Evolutionary conservation across 495 filamentous ascomycete genomes (phyloP).

Genomic region (Talaromyces proteolyticus): DNA sequence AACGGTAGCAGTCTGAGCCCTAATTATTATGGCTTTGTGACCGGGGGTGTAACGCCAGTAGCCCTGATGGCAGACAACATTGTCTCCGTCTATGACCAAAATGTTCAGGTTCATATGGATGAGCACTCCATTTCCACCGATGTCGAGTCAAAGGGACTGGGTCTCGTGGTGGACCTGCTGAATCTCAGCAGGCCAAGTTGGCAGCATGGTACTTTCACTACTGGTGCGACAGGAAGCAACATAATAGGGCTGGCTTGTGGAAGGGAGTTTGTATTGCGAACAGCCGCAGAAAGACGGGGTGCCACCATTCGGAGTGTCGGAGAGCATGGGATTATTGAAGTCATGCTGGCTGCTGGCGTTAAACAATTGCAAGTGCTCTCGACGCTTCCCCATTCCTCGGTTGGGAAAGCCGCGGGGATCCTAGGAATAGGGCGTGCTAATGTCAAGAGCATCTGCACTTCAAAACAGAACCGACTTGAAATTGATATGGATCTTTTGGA

Average conservation of each 20-base stretch:
- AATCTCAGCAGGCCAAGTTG: constrained; percentile 45
- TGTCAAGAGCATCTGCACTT: constrained; percentile 53
- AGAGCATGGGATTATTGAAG: constrained; percentile 61
- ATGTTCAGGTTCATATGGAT: constrained; percentile 79
- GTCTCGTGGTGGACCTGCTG: constrained; percentile 64
- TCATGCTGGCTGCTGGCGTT: constrained; percentile 56
- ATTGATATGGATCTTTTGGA: constrained; percentile 61
- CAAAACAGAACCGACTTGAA: constrained; percentile 48
- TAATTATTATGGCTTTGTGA: constrained; percentile 86
- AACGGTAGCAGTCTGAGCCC: constrained; percentile 55
- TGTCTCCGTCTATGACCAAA: constrained; percentile 74
- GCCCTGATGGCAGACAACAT: constrained; percentile 79
- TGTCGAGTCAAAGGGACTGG: constrained; percentile 66
- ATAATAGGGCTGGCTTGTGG: constrained; percentile 75
- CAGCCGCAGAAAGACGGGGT: constrained; percentile 27
- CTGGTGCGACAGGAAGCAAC: constrained; percentile 83
- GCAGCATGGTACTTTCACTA: constrained; percentile 69
- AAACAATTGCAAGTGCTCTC: constrained; percentile 69
- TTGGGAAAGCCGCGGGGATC: constrained; percentile 76
- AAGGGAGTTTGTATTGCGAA: constrained; percentile 57
- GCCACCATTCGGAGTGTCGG: constrained; percentile 48
- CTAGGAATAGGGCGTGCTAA: constrained; percentile 71
- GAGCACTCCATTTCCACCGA: constrained; percentile 65
- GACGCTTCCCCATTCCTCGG: constrained; percentile 74
- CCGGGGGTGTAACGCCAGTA: constrained; percentile 73